A percentile compares a stretch with the other conserved stretches of the same genome.
These are phyloP conservation scores for Jackrogersella minutella DNA, from an alignment of 495 filamentous ascomycete species.

Conservation along the genomic window DNA sequence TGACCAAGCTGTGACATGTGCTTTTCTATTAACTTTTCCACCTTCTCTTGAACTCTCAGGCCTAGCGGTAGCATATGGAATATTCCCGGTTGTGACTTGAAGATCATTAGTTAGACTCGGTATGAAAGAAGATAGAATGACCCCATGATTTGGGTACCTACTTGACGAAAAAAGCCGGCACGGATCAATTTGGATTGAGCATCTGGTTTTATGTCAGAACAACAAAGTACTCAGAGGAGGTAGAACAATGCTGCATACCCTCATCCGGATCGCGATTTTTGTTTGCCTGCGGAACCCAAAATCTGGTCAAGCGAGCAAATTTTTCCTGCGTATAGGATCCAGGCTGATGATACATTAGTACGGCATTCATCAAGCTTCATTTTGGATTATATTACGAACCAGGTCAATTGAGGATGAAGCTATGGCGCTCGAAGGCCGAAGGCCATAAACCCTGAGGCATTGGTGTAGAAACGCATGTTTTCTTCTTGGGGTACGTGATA, in stretches of 20 bases:
- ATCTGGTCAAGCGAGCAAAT: constrained; percentile 67
- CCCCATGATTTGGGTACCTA: constrained; percentile 37
- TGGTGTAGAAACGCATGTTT: constrained; percentile 12
- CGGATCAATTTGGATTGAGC: constrained; percentile 76
- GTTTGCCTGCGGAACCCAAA: constrained; percentile 85
- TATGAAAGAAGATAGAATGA: background rate
- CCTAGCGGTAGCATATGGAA: constrained; percentile 96
- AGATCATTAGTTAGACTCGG: constrained; percentile 8
- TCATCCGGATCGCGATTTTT: constrained; percentile 60
- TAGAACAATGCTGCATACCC: constrained; percentile 49
- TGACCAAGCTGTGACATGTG: constrained; percentile 83
- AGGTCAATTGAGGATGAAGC: constrained; percentile 2
- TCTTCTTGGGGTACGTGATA: constrained; percentile 24
- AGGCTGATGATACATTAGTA: constrained; percentile 19
- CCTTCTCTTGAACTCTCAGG: constrained; percentile 84
- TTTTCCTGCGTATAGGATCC: constrained; percentile 8
- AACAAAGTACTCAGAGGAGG: background rate
- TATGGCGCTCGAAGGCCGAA: constrained; percentile 7
- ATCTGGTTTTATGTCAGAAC: constrained; percentile 57
- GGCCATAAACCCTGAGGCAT: constrained; percentile 1
- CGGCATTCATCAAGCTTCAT: background rate
- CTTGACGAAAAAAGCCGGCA: constrained; percentile 83
- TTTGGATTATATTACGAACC: constrained; percentile 18
- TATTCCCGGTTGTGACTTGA: constrained; percentile 78
- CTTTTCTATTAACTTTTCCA: constrained; percentile 84